Conservation (phyloP, 2,329 filamentous ascomycete species). For the Stachybotrys echinatus region DNA sequence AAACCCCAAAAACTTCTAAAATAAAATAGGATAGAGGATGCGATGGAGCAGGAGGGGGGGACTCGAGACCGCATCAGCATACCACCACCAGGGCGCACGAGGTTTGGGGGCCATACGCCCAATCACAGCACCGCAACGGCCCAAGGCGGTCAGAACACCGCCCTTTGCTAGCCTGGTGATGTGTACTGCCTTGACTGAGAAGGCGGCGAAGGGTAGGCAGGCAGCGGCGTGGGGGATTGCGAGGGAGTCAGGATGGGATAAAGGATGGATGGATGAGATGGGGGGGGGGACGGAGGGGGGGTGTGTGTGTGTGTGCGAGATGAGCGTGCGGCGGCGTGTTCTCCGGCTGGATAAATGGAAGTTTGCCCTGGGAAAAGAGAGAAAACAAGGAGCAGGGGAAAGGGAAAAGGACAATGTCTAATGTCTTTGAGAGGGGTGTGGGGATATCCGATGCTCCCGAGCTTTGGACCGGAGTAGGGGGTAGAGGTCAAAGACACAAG, state of each 20-base stretch:
- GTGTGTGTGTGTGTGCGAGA: no score
- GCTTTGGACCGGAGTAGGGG: not conserved
- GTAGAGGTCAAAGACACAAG: not conserved
- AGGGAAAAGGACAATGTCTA: not conserved
- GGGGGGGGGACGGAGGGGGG: no score
- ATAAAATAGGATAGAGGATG: no score
- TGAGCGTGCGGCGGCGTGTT: not conserved
- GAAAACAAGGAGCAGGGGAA: not conserved
- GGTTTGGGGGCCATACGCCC: not conserved
- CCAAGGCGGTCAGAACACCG: conserved; percentile 3
- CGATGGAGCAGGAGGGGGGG: not conserved
- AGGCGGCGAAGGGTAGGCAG: not conserved
- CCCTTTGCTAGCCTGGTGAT: not conserved
- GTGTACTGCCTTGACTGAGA: no score
- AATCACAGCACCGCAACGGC: not conserved
- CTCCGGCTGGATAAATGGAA: not conserved
- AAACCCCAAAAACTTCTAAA: no score
- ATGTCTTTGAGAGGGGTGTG: not conserved
- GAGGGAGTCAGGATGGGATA: not conserved
- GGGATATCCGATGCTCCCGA: not conserved
- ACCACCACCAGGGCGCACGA: not conserved
- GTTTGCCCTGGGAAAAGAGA: not conserved
- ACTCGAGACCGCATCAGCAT: not conserved
- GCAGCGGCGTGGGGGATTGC: not conserved
- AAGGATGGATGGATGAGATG: not conserved